phyloP scores from a whole-genome alignment of 2,329 filamentous ascomycete species.

The Sporothrix luriei region DNA sequence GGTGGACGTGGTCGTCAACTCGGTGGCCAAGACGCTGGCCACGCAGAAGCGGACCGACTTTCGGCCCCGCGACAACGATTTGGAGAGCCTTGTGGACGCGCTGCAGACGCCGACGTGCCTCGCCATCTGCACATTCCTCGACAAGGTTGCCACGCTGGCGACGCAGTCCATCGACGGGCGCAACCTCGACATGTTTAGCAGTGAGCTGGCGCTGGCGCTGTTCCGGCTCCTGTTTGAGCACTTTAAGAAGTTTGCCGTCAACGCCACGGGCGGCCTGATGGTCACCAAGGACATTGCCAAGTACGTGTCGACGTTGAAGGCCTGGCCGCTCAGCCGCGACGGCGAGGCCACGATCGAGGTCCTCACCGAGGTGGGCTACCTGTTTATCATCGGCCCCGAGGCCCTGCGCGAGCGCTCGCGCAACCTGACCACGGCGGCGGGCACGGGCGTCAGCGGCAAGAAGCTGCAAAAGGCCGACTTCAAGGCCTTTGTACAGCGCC shows the following conservation, averaged over 20 bases:
- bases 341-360: constrained; percentile 75
- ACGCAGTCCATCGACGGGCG: constrained; percentile 74
- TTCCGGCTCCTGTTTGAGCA: constrained; percentile 83
- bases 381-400: constrained; percentile 90
- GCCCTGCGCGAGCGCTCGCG: constrained; percentile 71
- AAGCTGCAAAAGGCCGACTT: constrained; percentile 70
- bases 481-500: constrained; percentile 78
- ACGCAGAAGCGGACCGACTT: constrained; percentile 89
- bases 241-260: constrained; percentile 92
- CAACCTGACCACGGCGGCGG: constrained; percentile 51
- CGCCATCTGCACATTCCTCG: constrained; percentile 77
- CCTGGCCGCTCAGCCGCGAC: constrained; percentile 74
- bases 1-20: constrained; percentile 71
- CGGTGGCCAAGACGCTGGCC: constrained; percentile 70
- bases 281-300: constrained; percentile 94
- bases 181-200: constrained; percentile 79
- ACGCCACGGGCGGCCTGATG: constrained; percentile 89
- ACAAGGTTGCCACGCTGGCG: constrained; percentile 64
- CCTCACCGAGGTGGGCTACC: constrained; percentile 86
- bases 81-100: constrained; percentile 64
- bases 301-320: constrained; percentile 82
- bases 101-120: constrained; percentile 86
- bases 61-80: constrained; percentile 77
- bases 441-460: constrained; percentile 49
- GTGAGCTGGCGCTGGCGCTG: constrained; percentile 79